Percentiles rank a stretch among this genome's conserved stretches.
Conservation (phyloP, 345 rosid genomes). For the Hypericum perforatum region DNA sequence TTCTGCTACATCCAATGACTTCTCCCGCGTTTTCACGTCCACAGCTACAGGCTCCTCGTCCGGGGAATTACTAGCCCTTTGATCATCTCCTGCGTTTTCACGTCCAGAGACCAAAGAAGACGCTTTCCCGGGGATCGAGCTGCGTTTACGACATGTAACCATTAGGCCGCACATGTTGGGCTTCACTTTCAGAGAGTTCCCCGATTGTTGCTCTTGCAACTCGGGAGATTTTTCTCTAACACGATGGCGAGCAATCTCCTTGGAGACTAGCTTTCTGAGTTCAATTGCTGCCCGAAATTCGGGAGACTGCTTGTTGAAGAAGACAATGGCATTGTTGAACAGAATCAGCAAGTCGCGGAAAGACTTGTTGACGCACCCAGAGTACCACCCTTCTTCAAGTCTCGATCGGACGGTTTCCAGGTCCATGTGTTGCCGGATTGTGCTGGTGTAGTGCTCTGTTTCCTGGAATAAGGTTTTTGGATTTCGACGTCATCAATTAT, state of each 20-base stretch:
- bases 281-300: conserved; percentile 37
- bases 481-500: too few species aligned
- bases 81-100: conserved; percentile 18
- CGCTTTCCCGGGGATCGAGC: conserved; percentile 28
- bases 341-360: conserved; percentile 53
- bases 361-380: conserved; percentile 29
- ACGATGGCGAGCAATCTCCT: conserved; percentile 20
- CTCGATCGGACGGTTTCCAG: conserved; percentile 36
- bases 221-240: conserved; percentile 12
- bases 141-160: conserved; percentile 39
- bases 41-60: too few species aligned
- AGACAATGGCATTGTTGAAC: conserved; percentile 42
- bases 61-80: too few species aligned
- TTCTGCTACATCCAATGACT: conserved; percentile 20
- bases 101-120: conserved; percentile 17
- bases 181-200: conserved; percentile 20
- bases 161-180: conserved; percentile 28
- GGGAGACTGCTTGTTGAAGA: conserved; percentile 30
- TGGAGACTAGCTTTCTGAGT: conserved; percentile 32
- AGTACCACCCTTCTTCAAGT: conserved; percentile 37
- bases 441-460: conserved; percentile 26
- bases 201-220: conserved; percentile 13
- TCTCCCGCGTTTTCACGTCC: conserved; percentile 10
- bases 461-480: conserved; percentile 29
- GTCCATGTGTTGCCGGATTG: conserved; percentile 50